Conservation (phyloP, 1,284 basidiomycete genomes). For the Apiotrichum montevideense region DNA sequence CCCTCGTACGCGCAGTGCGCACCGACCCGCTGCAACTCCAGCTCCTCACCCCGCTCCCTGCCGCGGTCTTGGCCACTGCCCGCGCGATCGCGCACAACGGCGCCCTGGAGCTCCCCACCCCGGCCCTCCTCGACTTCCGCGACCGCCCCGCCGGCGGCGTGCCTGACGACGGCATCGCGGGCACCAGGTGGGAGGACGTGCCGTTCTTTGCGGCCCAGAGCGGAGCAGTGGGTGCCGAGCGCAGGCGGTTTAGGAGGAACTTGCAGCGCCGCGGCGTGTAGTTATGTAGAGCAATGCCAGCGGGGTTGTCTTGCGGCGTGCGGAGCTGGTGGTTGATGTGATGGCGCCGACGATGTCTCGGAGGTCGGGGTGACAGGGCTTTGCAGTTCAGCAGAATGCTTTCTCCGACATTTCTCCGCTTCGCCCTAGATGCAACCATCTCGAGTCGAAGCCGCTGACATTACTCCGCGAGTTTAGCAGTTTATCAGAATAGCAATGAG, state of each 20-base stretch:
- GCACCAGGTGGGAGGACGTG: slow-evolving; percentile 57
- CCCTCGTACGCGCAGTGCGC: slow-evolving; percentile 60
- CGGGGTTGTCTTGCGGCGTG: too few species aligned
- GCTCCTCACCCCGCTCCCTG: slow-evolving; percentile 65
- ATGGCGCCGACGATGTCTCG: too few species aligned
- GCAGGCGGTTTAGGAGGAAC: slow-evolving; percentile 71
- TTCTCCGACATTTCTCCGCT: too few species aligned
- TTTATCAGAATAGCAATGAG: too few species aligned
- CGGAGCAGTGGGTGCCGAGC: slow-evolving; percentile 55
- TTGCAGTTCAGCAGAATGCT: too few species aligned
- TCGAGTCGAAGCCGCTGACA: too few species aligned
- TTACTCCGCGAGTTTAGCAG: too few species aligned
- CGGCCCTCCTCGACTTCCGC: slow-evolving; percentile 75
- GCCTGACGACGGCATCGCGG: slow-evolving; percentile 46
- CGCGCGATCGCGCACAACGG: slow-evolving; percentile 66
- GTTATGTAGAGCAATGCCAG: too few species aligned
- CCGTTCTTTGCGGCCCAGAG: slow-evolving; percentile 76
- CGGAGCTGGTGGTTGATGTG: too few species aligned
- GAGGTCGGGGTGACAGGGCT: too few species aligned
- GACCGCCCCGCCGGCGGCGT: slow-evolving; percentile 15
- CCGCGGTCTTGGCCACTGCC: slow-evolving; percentile 46
- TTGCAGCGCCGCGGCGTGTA: slow-evolving; percentile 58
- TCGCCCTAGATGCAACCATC: too few species aligned
- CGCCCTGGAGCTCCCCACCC: slow-evolving; percentile 77
- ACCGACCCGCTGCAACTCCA: slow-evolving; percentile 47